Evolutionary conservation across 495 filamentous ascomycete genomes (phyloP), one percentile per base, ranked within the genome.

Genomic region (Paragyromitra xinjiangensis): DNA sequence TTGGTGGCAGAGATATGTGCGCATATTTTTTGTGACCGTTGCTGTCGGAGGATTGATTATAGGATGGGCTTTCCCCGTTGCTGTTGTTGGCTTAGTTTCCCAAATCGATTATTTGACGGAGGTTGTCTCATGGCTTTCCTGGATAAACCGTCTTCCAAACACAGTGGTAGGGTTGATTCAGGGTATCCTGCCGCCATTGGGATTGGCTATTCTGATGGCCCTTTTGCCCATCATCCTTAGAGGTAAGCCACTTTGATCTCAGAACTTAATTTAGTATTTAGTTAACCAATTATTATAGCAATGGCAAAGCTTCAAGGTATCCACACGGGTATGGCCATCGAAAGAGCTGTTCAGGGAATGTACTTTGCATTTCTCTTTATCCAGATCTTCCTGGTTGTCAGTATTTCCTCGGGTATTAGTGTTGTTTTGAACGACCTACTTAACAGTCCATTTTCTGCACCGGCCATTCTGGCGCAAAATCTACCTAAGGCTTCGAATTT

Each of bases 321-420:
- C 34, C 91, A 94, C 71, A 98, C 94, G 14, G 94, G 94, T 40
- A 92, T 91, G 83, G 87, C 90, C 22, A 88, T 92, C 63, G 91
- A 97, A 77, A 87, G 96, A 67, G 89, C 89, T 29, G 93, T 98
- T 3, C 94, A 98, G 83, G 90, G 90, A 67, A 98, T 94, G 84
- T 99, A 96, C 83, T 99, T 98, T 82, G 87, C 90, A 24, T 99
- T 99, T 84, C 87, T 98, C 1, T 98, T 99, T 84, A 91, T 98
- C 51, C 94, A 98, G 83, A 88, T 98, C 61, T 98, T 99, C 85
- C 85, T 99, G 55, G 90, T 99, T 56, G 94, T 97, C 56, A 94
- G 94, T 9, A 90, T 99, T 65, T 89, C 95, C 3, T 90, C 91
- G n/a, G 92, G 93, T 83, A 85, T 89, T n/a, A 88, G 92, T 45